These are phyloP conservation scores for Cercospora berteroae DNA, from an alignment of 2,329 filamentous ascomycete species.

Conservation along the genomic window DNA sequence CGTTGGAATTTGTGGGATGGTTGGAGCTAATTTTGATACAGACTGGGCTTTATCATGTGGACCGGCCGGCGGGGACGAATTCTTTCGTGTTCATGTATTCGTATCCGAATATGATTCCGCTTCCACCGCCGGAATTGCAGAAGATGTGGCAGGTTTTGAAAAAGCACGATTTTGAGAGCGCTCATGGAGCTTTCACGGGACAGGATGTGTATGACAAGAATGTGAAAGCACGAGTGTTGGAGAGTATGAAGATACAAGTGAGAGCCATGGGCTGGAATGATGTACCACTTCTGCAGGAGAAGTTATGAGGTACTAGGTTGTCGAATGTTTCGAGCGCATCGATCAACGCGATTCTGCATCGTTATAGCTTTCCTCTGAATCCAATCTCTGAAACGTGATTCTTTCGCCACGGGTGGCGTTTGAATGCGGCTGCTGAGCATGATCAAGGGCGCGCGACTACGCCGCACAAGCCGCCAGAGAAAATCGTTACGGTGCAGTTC, in stretches of 20 bases:
- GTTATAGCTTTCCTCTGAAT: neutral
- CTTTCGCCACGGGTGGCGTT: too few species aligned
- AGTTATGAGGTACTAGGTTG: slow-evolving; percentile 3
- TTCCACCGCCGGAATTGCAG: slow-evolving; percentile 61
- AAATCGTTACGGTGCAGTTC: neutral
- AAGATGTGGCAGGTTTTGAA: slow-evolving; percentile 69
- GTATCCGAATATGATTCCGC: slow-evolving; percentile 70
- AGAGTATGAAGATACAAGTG: slow-evolving; percentile 75
- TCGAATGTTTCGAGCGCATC: neutral
- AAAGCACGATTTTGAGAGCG: slow-evolving; percentile 60
- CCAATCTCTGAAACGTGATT: neutral
- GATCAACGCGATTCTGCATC: neutral
- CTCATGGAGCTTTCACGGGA: slow-evolving; percentile 65
- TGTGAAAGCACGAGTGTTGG: slow-evolving; percentile 64
- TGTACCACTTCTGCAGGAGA: slow-evolving; percentile 31
- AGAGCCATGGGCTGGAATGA: slow-evolving; percentile 34
- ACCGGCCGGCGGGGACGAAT: slow-evolving; percentile 46
- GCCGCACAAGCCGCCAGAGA: neutral
- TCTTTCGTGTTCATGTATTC: slow-evolving; percentile 74
- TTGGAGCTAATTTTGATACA: slow-evolving; percentile 7
- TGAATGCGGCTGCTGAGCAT: neutral
- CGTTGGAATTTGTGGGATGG: neutral
- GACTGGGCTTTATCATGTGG: slow-evolving; percentile 41
- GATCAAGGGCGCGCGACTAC: neutral
- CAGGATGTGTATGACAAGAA: slow-evolving; percentile 58